Evolutionary conservation across 139 green algal species (phyloP).

Genomic region (Eudorina sp.): DNA sequence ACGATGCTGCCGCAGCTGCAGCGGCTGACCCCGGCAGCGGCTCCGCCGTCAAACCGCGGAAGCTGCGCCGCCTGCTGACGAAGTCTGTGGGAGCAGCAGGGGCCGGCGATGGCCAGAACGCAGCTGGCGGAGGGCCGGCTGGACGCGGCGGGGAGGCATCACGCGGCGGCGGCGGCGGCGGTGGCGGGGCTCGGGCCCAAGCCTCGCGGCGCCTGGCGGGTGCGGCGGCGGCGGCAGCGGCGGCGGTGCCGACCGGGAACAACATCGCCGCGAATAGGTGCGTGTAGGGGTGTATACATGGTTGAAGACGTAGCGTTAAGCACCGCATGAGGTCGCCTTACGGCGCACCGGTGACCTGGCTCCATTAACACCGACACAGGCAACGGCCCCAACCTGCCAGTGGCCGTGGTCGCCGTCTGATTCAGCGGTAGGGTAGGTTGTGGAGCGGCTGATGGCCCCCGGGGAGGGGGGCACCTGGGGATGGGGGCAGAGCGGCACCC

Average conservation of each 20-base stretch:
- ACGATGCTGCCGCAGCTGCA: background rate
- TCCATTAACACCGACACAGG: too few relatives aligned
- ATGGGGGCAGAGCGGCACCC: too few relatives aligned
- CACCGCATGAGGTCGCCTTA: too few relatives aligned
- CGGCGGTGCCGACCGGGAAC: background rate
- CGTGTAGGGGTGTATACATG: too few relatives aligned
- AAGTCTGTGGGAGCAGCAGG: background rate
- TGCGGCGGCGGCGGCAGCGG: background rate
- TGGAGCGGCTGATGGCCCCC: too few relatives aligned
- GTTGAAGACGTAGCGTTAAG: background rate
- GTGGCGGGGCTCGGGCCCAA: background rate
- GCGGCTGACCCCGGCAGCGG: background rate
- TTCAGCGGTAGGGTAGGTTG: too few relatives aligned
- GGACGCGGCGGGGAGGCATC: too few relatives aligned
- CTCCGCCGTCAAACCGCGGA: background rate
- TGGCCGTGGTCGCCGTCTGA: too few relatives aligned
- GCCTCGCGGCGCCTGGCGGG: background rate
- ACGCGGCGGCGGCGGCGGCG: background rate
- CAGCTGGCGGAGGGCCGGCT: too few relatives aligned
- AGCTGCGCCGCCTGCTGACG: conserved; percentile 24
- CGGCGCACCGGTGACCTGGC: too few relatives aligned
- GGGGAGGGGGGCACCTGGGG: too few relatives aligned
- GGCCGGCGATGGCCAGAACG: background rate
- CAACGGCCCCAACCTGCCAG: too few relatives aligned
- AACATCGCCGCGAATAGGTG: conserved; percentile 10